Evolutionary conservation across 352 stramenopile genomes (phyloP), one percentile per base, ranked within the genome.

Genomic region (Phytophthora macrochlamydospora): DNA sequence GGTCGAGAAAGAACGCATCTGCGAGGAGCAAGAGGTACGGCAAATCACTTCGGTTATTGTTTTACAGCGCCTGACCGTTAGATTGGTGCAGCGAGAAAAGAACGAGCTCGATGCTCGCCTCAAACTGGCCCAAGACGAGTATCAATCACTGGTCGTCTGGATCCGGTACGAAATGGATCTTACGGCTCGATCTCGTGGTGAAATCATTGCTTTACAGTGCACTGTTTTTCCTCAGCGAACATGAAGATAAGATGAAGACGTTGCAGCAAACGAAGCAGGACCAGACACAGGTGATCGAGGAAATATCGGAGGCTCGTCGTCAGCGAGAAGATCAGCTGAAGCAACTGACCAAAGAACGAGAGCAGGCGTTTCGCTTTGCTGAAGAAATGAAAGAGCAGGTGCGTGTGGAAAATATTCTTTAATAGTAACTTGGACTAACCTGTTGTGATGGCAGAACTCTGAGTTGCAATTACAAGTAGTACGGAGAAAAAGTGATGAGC

Each of bases 281-380:
- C 51, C 79, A 90, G 50, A 44, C 52, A 24, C 68, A 81, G 44
- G 54, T 84, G 0, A 73, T 89, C 7, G 66, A 79, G 43, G 73
- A 84, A n/a, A 76, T 71, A 40, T 53, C 60, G 2, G 42, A 54
- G 9, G 57, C 64, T 6, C 64, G 64, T 24, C 59, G 71, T 24
- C 64, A 74, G 14, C 65, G 59, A 44, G 70, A 78, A 13, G 46
- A 59, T 6, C 70, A 78, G 50, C 48, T 84, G 2, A 33, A 69
- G 3, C 14, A 32, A 3, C 51, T 62, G 1, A 42, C 32, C 6
- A 55, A 31, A 1, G 68, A 85, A 51, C 56, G 74, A 12, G 61
- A 79, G 8, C 44, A 67, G 42, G 64, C 44, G 6, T 62, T 59
- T 38, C 48, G 60, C 28, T 77, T 60, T 28, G 71, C 54, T 9